phyloP scores from a whole-genome alignment of 2,329 filamentous ascomycete species.

The Shiraia bambusicola region DNA sequence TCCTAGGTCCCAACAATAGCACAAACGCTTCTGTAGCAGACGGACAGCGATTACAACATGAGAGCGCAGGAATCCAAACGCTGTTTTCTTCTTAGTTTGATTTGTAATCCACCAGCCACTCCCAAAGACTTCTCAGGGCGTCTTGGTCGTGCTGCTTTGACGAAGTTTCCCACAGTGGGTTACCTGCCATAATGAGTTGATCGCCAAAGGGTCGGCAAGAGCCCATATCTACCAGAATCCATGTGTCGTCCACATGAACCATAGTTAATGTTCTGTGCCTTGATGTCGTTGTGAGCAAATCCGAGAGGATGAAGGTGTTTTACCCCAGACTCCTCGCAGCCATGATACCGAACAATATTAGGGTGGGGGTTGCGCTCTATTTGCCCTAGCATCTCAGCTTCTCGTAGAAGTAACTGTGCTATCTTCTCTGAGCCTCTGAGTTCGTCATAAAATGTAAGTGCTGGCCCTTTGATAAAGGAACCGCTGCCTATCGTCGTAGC shows the following conservation, averaged over 20 bases:
- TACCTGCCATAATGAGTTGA: slow-evolving; percentile 22
- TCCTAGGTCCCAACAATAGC: background rate
- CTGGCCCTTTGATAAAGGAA: slow-evolving; percentile 9
- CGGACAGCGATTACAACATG: background rate
- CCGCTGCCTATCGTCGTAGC: slow-evolving; percentile 2
- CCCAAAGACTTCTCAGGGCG: slow-evolving; percentile 6
- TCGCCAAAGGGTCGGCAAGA: slow-evolving; percentile 33
- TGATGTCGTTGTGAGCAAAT: slow-evolving; percentile 41
- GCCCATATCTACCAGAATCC: slow-evolving; percentile 42
- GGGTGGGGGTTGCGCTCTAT: slow-evolving; percentile 8
- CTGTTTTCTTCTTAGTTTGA: background rate
- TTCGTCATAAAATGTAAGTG: slow-evolving; percentile 7
- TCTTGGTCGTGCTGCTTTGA: slow-evolving; percentile 5
- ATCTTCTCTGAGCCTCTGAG: slow-evolving; percentile 4
- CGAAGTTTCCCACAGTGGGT: slow-evolving; percentile 14
- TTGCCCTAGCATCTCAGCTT: slow-evolving; percentile 9
- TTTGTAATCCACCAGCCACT: slow-evolving; percentile 3
- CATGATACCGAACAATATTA: slow-evolving; percentile 10
- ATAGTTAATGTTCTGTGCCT: slow-evolving; percentile 40
- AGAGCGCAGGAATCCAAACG: background rate
- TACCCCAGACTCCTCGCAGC: slow-evolving; percentile 6
- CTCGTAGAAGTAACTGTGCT: slow-evolving; percentile 8
- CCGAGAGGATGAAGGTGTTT: slow-evolving; percentile 18
- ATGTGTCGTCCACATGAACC: slow-evolving; percentile 25
- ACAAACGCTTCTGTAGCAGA: background rate